Conservation (phyloP, 2,329 filamentous ascomycete genomes). For the Colletotrichum agaves region DNA sequence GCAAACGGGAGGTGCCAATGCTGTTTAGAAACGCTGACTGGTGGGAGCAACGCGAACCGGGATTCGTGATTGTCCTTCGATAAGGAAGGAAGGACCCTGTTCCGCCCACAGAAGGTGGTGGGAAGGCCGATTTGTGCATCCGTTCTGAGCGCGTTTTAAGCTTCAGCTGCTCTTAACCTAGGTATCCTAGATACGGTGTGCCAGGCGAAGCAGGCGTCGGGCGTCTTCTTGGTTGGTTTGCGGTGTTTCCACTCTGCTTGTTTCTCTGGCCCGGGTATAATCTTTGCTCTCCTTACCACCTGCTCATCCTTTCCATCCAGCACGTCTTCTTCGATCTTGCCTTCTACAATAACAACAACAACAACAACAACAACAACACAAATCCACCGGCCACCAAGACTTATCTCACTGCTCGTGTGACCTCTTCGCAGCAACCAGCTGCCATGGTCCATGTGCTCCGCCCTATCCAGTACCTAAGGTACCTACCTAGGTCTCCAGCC, state of each 20-base stretch:
- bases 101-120: constrained; percentile 19
- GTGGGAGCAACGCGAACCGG: constrained; percentile 24
- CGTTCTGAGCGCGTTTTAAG: constrained; percentile 35
- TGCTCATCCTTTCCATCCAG: neutral
- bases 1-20: neutral
- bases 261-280: constrained; percentile 8
- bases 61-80: constrained; percentile 25
- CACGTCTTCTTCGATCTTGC: neutral
- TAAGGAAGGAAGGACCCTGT: constrained; percentile 33
- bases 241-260: constrained; percentile 15
- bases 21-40: constrained; percentile 13
- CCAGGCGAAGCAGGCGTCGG: neutral
- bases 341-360: neutral
- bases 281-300: neutral
- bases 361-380: too few relatives aligned
- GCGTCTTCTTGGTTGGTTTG: neutral
- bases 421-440: constrained; percentile 12
- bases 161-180: constrained; percentile 31
- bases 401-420: constrained; percentile 28
- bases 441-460: constrained; percentile 36
- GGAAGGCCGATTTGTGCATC: constrained; percentile 32
- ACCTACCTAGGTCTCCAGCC: constrained; percentile 35
- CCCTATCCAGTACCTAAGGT: constrained; percentile 28
- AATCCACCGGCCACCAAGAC: neutral
- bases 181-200: too few relatives aligned